Base-by-base conservation (phyloP, 1,139 yeast species). In the Torulaspora globosa region DNA sequence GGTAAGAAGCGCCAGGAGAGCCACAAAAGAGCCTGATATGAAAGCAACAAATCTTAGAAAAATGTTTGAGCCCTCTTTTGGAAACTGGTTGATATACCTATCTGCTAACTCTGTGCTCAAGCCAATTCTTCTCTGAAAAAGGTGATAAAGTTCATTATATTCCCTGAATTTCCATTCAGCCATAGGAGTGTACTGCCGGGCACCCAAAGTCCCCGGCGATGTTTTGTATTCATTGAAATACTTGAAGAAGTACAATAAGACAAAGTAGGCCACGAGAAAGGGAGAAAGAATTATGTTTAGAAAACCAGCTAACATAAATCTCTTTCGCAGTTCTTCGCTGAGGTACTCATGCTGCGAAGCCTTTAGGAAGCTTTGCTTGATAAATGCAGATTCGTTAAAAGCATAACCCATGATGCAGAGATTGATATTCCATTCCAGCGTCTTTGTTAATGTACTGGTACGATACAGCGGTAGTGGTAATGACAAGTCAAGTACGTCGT, bases 101-200 rank as follows among this genome's bases (percentile, higher is more conserved):
- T 84, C 78, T 0, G 98, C 96, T 2, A 90, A 81, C 10, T 79
- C 84, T 35, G 80, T 77, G 40, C 97, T 86, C 54, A 86, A 67
- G 44, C 82, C 85, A 36, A 94, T 69, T 41, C 99, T 72, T 55
- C 82, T 80, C 48, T 80, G 80, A 65, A 92, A 92, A 34, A 92
- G 74, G 66, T 92, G 98, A 34, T 88, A 88, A 15, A 92, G 72
- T 64, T 92, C 99, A 63, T 92, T 92, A 63, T 85, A 88, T 62
- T 92, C 98, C 47, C 98, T 73, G 60, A 94, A 77, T 63, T 84
- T 87, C 97, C 98, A 92, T 60, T 87, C 92, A 0, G 97, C 97
- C 65, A 79, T 78, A 0, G 97, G 97, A 0, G 97, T 88, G 60
- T 88, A 92, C 58, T 88, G 95, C 41, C 98, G 73, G 1, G 90